Evolutionary conservation across 169 alveolate species (phyloP).

Genomic region (Eimeria brunetti): DNA sequence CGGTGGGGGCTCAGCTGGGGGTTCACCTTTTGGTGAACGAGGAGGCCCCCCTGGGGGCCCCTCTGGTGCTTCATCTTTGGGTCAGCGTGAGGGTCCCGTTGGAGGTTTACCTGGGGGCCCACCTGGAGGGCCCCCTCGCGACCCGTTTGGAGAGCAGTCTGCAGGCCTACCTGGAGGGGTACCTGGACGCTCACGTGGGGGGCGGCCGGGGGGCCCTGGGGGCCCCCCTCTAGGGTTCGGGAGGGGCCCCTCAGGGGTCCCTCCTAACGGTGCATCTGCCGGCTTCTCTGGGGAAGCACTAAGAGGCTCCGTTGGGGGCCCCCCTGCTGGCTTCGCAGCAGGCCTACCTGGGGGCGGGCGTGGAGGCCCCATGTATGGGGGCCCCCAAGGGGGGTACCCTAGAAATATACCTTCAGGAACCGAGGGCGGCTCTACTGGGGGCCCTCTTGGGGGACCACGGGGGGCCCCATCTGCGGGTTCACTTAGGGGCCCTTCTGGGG

Average conservation of each 20-base stretch:
- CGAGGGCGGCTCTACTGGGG: not conserved
- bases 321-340: not conserved
- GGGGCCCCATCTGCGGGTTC: not conserved
- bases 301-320: not conserved
- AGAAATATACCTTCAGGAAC: not conserved
- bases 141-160: not conserved
- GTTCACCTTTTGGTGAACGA: not conserved
- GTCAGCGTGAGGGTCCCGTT: conserved; percentile 16
- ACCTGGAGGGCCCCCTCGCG: conserved; percentile 1
- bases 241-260: not conserved
- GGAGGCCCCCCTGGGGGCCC: not conserved
- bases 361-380: not conserved
- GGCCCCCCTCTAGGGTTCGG: not conserved
- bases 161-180: not conserved
- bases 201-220: conserved; percentile 4
- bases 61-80: not conserved
- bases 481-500: no score
- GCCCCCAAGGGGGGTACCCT: not conserved
- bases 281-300: not conserved
- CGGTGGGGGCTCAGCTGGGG: not conserved
- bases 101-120: conserved; percentile 2
- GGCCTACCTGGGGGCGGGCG: not conserved
- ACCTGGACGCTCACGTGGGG: not conserved
- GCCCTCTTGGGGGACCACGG: not conserved
- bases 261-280: not conserved